Conservation (phyloP, 805 yeast species). For the Saccharomycopsis javanensis region DNA sequence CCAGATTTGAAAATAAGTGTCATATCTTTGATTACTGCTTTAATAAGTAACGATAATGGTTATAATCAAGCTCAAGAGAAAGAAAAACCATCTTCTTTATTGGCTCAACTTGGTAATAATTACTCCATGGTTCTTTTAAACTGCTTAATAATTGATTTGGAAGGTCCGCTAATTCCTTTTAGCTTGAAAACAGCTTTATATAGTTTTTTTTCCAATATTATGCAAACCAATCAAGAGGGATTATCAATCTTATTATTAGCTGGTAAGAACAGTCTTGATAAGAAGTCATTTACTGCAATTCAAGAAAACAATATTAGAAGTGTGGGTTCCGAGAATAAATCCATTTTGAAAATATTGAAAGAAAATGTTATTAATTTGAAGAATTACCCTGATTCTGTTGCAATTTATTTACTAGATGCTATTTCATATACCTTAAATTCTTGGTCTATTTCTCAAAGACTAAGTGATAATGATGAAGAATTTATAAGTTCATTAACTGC, state of each 20-base stretch:
- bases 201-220: constrained; percentile 55
- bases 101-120: constrained; percentile 69
- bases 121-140: constrained; percentile 50
- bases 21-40: constrained; percentile 44
- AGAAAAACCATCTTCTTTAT: constrained; percentile 55
- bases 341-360: constrained; percentile 49
- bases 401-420: constrained; percentile 61
- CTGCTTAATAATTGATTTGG: constrained; percentile 52
- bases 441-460: constrained; percentile 58
- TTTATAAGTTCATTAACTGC: constrained; percentile 28
- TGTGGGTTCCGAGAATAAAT: constrained; percentile 20
- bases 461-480: constrained; percentile 36
- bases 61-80: not conserved
- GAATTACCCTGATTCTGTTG: constrained; percentile 50
- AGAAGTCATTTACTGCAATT: not conserved
- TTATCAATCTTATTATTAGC: constrained; percentile 61
- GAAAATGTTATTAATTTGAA: constrained; percentile 42
- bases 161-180: constrained; percentile 43
- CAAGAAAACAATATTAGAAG: not conserved
- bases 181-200: constrained; percentile 46
- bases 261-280: constrained; percentile 26
- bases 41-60: constrained; percentile 38
- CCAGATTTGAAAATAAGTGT: constrained; percentile 40
- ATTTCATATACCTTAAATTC: constrained; percentile 66
- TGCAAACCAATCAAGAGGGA: constrained; percentile 71